Conservation (phyloP, 2,329 filamentous ascomycete species). For the Aspergillus fructus region DNA sequence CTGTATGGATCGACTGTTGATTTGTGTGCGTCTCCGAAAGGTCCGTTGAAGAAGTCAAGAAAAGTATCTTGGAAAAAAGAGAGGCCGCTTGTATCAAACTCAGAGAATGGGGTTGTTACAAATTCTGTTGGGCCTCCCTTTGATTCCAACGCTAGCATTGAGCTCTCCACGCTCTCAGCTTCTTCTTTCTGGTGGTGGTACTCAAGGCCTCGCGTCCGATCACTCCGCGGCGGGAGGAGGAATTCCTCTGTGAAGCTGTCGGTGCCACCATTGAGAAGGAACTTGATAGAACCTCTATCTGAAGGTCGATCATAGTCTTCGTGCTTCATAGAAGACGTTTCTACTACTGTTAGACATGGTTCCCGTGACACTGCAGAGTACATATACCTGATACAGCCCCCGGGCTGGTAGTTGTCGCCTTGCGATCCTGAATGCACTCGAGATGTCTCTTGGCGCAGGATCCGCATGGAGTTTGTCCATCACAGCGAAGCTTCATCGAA, state of each 20-base stretch:
- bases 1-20: slow-evolving; percentile 22
- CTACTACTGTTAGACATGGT: slow-evolving; percentile 6
- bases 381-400: slow-evolving; percentile 22
- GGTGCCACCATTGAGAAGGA: slow-evolving; percentile 46
- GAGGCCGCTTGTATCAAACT: slow-evolving; percentile 25
- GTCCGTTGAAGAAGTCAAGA: slow-evolving; percentile 39
- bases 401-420: slow-evolving; percentile 16
- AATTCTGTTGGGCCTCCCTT: slow-evolving; percentile 17
- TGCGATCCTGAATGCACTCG: slow-evolving; percentile 38
- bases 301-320: slow-evolving; percentile 34
- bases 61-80: slow-evolving; percentile 38
- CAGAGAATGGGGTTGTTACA: slow-evolving; percentile 18
- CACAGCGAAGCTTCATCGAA: slow-evolving; percentile 49
- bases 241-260: slow-evolving; percentile 49
- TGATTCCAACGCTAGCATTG: slow-evolving; percentile 19
- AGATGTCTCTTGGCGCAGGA: slow-evolving; percentile 46
- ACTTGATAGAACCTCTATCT: slow-evolving; percentile 48
- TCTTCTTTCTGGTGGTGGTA: slow-evolving; percentile 36
- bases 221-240: slow-evolving; percentile 41
- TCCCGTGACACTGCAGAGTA: not conserved
- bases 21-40: slow-evolving; percentile 31
- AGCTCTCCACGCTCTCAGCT: slow-evolving; percentile 17
- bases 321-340: slow-evolving; percentile 20
- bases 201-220: slow-evolving; percentile 37
- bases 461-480: slow-evolving; percentile 44